phyloP scores from a whole-genome alignment of 768 basidiomycete genomes.

The Pseudohyphozyma bogoriensis region DNA sequence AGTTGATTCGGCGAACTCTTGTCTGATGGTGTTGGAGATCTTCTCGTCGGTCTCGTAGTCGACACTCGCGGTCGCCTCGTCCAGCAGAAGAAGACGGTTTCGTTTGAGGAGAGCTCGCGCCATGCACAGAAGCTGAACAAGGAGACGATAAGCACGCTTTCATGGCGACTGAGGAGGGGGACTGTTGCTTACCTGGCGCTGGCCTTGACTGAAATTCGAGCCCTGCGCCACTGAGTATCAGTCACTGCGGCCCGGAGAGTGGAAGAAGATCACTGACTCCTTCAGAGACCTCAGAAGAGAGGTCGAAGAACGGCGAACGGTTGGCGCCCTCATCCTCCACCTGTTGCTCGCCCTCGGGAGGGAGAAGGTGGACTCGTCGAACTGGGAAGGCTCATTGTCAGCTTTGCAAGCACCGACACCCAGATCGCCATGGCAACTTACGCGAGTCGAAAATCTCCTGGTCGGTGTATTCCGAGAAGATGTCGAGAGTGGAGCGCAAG shows the following conservation, averaged over 20 bases:
- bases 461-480: slow-evolving; percentile 33
- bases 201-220: slow-evolving; percentile 82
- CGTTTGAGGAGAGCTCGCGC: slow-evolving; percentile 33
- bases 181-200: slow-evolving; percentile 51
- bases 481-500: slow-evolving; percentile 50
- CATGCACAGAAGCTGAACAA: slow-evolving; percentile 33
- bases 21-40: slow-evolving; percentile 38
- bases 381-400: no score
- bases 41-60: slow-evolving; percentile 74
- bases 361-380: not conserved
- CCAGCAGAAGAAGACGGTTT: slow-evolving; percentile 22
- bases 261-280: slow-evolving; percentile 4
- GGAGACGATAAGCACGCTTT: slow-evolving; percentile 28
- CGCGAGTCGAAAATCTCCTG: slow-evolving; percentile 34
- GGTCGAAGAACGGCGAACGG: slow-evolving; percentile 23
- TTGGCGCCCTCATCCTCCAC: slow-evolving; percentile 25
- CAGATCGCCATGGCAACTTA: no score
- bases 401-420: no score
- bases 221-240: not conserved
- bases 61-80: slow-evolving; percentile 33
- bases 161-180: slow-evolving; percentile 27
- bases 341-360: no score
- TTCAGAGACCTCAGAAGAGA: slow-evolving; percentile 21
- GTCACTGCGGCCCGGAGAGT: not conserved
- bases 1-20: slow-evolving; percentile 30